Evolutionary conservation across 495 filamentous ascomycete species (phyloP).

Genomic region (Pyronema omphalodes): DNA sequence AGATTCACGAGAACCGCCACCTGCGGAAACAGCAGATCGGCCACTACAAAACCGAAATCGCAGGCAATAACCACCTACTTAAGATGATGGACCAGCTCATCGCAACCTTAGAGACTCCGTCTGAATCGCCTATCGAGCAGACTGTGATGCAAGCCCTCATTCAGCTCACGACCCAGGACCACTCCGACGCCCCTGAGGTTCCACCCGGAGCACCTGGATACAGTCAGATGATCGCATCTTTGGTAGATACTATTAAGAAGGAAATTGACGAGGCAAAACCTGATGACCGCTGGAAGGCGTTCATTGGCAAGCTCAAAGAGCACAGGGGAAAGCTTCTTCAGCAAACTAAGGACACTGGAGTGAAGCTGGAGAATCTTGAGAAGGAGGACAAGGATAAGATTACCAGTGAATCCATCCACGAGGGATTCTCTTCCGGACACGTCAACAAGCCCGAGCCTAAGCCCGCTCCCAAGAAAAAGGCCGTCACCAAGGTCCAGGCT

Average conservation of each 20-base stretch:
- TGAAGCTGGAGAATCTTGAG: conserved; percentile 62
- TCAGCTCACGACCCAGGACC: conserved; percentile 52
- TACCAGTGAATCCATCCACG: conserved; percentile 78
- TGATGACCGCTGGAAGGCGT: conserved; percentile 43
- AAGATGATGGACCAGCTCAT: conserved; percentile 65
- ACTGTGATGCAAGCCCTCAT: conserved; percentile 74
- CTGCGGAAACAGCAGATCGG: conserved; percentile 74
- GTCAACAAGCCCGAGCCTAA: conserved; percentile 42
- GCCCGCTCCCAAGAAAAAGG: conserved; percentile 25
- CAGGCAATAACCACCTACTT: conserved; percentile 81
- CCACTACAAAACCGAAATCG: conserved; percentile 78
- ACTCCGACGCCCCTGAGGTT: conserved; percentile 42
- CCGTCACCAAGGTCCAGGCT: conserved; percentile 30
- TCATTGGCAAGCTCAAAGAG: conserved; percentile 51
- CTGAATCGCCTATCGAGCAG: conserved; percentile 52
- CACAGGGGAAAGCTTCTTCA: conserved; percentile 61
- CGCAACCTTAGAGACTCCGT: conserved; percentile 40
- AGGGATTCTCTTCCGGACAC: conserved; percentile 73
- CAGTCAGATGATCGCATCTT: conserved; percentile 81
- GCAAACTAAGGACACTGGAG: conserved; percentile 53
- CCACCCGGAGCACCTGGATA: conserved; percentile 66
- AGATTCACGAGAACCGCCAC: conserved; percentile 78
- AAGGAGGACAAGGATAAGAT: conserved; percentile 79
- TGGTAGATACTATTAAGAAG: conserved; percentile 89
- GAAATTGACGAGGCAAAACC: conserved; percentile 53